Conservation (phyloP, 1,284 basidiomycete genomes). For the Phellinidium pouzarii region DNA sequence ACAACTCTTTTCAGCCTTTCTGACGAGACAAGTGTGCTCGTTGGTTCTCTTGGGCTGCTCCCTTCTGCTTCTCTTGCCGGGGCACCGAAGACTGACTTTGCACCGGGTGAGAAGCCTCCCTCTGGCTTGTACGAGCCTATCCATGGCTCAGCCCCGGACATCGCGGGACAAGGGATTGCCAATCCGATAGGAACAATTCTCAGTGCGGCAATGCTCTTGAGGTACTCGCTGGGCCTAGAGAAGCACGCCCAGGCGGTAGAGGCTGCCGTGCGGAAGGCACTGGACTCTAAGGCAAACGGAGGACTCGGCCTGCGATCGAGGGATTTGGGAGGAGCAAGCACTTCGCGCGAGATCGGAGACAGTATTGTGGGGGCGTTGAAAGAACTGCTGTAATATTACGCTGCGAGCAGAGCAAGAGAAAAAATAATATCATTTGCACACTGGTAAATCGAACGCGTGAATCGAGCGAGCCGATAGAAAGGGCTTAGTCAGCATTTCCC, state of each 20-base stretch:
- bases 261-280: conserved; percentile 79
- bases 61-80: conserved; percentile 95
- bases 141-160: conserved; percentile 93
- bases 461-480: not conserved
- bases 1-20: conserved; percentile 58
- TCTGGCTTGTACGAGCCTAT: conserved; percentile 95
- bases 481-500: not conserved
- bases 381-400: conserved; percentile 45
- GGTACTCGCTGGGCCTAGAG: conserved; percentile 90
- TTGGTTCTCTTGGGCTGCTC: conserved; percentile 92
- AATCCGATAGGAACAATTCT: conserved; percentile 98
- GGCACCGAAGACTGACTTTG: conserved; percentile 68
- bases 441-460: too few relatives aligned
- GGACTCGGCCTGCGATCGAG: conserved; percentile 80
- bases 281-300: conserved; percentile 69
- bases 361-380: conserved; percentile 76
- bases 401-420: not conserved
- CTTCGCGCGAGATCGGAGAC: conserved; percentile 80
- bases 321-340: conserved; percentile 80
- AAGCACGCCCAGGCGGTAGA: conserved; percentile 83
- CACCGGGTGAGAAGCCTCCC: conserved; percentile 62
- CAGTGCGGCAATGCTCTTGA: conserved; percentile 89
- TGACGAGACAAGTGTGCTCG: conserved; percentile 95
- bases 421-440: too few relatives aligned
- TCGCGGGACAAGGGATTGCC: conserved; percentile 91